Base-by-base conservation (phyloP, 2,329 filamentous ascomycete species). In the Colletotrichum nymphaeae region DNA sequence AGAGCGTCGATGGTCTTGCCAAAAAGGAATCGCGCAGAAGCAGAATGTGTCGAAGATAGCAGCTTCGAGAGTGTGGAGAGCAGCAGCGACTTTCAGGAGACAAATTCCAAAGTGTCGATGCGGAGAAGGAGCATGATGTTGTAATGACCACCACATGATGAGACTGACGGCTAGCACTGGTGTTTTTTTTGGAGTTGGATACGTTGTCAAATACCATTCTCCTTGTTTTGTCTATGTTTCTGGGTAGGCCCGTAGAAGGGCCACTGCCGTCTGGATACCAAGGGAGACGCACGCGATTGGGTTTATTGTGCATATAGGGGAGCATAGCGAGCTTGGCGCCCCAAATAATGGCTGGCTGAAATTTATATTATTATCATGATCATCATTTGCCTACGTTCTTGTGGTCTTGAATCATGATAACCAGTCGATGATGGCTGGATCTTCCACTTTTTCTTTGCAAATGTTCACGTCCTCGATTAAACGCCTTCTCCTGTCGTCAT, bases 41-140 rank as follows among this genome's bases (percentile, higher is more conserved):
- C 72, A 55, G 68, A 82, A 11, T 73, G 69, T 5, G 24, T 77
- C 5, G 78, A 81, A 26, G 83, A 82, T 22, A 81, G 83, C 57
- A 83, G 81, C 63, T 74, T 69, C 6, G 74, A 76, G 24, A 66
- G 57, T n/a, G 52, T 67, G 6, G 71, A 70, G 5, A 63, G 56
- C 56, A 63, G 56, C 56, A 35, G 60, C 12, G 63, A 68, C 22
- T 49, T 56, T 24, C 55, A 64, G 46, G 74, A 75, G 28, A 52
- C 64, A 30, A 55, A n/a, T 22, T 65, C 72, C 16, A 83, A 64
- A 79, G 79, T 78, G 69, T 83, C 78, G 42, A 84, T 85, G 71
- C 83, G 89, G 77, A 83, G 89, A 75, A 84, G 88, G 77, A 91
- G 88, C 78, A 91, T 90, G 87, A 90, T 91, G 88, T 79, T 90